Evolutionary conservation across 177 flowering plant species (phyloP).

Genomic region (Vitis hybrid): DNA sequence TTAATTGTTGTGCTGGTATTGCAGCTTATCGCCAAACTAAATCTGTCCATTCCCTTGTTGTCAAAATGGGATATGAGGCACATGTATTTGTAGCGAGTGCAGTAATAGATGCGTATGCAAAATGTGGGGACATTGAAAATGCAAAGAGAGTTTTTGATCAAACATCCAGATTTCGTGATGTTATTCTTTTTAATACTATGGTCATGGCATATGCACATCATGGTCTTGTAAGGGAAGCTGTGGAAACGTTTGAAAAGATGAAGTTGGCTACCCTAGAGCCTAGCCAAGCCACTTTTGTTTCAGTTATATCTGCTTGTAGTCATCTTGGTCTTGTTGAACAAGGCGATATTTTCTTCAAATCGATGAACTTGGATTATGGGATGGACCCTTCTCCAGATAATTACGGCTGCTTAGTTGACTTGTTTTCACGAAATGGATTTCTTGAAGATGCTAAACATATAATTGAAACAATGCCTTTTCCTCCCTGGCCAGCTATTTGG

Average conservation of each 20-base stretch:
- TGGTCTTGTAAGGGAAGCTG: constrained; percentile 45
- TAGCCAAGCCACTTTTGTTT: constrained; percentile 53
- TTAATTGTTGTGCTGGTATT: constrained; percentile 40
- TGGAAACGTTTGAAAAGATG: constrained; percentile 40
- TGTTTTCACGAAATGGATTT: constrained; percentile 52
- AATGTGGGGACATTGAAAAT: constrained; percentile 54
- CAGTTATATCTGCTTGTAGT: constrained; percentile 52
- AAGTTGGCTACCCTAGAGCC: constrained; percentile 43
- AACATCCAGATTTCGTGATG: constrained; percentile 24
- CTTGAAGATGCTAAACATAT: constrained; percentile 45
- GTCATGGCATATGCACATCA: constrained; percentile 59
- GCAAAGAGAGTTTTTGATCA: constrained; percentile 37
- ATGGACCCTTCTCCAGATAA: constrained; percentile 41
- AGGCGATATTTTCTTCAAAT: constrained; percentile 41
- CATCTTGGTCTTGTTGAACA: constrained; percentile 46
- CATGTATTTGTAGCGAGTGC: constrained; percentile 44
- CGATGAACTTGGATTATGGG: constrained; percentile 34
- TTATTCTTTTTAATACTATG: constrained; percentile 47
- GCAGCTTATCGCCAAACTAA: constrained; percentile 35
- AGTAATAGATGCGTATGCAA: constrained; percentile 57
- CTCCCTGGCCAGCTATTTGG: constrained; percentile 58
- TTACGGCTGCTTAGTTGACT: constrained; percentile 57
- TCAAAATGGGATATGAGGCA: constrained; percentile 40
- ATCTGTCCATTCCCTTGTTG: constrained; percentile 41
- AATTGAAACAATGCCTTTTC: constrained; percentile 54